Conservation (phyloP, 164 flowering plant species). For the Sedum album region DNA sequence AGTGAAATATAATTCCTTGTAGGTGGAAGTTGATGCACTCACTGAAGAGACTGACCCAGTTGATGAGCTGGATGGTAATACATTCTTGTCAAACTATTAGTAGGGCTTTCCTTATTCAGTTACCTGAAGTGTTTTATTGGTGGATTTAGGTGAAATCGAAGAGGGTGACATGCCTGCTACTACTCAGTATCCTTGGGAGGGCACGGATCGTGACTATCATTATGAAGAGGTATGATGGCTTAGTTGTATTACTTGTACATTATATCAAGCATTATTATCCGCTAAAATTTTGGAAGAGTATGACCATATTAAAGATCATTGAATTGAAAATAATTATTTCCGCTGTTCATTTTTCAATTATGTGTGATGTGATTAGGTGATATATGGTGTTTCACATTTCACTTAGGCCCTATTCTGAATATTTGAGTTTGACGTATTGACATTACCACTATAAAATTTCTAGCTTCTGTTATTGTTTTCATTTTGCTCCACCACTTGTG, state of each 20-base stretch:
- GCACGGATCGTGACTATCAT: slow-evolving; percentile 6
- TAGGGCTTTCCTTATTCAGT: background rate
- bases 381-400: no score
- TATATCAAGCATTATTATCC: no score
- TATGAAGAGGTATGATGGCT: background rate
- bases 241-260: background rate
- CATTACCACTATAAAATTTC: background rate
- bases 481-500: background rate
- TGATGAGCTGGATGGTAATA: slow-evolving; percentile 58
- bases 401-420: no score
- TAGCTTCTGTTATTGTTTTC: background rate
- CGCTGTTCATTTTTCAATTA: no score
- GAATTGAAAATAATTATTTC: no score
- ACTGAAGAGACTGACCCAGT: slow-evolving; percentile 50
- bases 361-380: no score
- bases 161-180: background rate
- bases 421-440: no score
- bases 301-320: background rate
- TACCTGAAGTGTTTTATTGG: background rate
- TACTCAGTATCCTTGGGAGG: background rate
- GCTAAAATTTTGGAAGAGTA: no score
- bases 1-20: slow-evolving; percentile 6
- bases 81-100: background rate
- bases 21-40: slow-evolving; percentile 61
- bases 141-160: slow-evolving; percentile 31